Conservation (phyloP, 768 basidiomycete genomes). For the Galerina sulciceps region DNA sequence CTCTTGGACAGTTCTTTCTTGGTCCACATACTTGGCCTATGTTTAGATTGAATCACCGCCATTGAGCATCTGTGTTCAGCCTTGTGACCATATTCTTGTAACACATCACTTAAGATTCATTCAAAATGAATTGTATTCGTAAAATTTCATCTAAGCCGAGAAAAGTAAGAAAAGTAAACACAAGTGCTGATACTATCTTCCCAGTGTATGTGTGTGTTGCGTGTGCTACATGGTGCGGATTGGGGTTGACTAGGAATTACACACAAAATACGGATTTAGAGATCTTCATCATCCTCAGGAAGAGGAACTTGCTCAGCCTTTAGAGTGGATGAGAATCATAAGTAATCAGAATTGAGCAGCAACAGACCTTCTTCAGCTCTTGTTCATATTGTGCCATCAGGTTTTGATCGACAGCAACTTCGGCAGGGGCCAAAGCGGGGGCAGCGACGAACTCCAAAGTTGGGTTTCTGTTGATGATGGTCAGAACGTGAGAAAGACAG, state of each 20-base stretch:
- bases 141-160: conserved; percentile 15
- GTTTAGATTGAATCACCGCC: neutral
- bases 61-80: neutral
- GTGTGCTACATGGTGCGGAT: conserved; percentile 18
- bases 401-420: conserved; percentile 79
- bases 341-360: neutral
- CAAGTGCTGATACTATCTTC: conserved; percentile 1
- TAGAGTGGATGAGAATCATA: conserved; percentile 6
- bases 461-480: conserved; percentile 61
- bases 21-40: neutral
- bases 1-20: neutral
- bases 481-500: conserved; percentile 1
- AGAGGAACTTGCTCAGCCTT: conserved; percentile 92
- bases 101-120: neutral
- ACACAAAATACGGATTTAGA: conserved; percentile 44
- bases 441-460: conserved; percentile 95
- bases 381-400: conserved; percentile 81
- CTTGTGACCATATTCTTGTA: neutral
- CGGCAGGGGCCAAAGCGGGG: conserved; percentile 92
- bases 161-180: conserved; percentile 10
- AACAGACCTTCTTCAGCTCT: conserved; percentile 72
- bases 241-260: neutral
- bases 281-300: conserved; percentile 95
- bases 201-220: conserved; percentile 1
- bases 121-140: conserved; percentile 13